Evolutionary conservation across 2,329 filamentous ascomycete genomes (phyloP).

Genomic region (Rhynchosporium graminicola): DNA sequence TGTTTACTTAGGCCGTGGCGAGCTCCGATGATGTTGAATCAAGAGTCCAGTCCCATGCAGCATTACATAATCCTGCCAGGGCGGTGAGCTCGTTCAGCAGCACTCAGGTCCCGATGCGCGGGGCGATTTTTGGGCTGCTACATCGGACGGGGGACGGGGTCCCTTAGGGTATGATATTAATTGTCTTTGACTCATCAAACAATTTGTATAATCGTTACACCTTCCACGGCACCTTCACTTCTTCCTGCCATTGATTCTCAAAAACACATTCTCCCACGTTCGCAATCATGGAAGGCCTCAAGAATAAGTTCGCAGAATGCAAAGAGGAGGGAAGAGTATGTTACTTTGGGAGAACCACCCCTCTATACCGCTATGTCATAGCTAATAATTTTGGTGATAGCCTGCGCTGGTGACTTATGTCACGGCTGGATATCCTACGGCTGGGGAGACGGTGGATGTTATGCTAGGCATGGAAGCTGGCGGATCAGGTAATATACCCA

Average conservation of each 20-base stretch:
- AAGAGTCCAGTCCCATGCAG: background rate
- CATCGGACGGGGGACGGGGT: slow-evolving; percentile 2
- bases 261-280: slow-evolving; percentile 14
- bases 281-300: slow-evolving; percentile 49
- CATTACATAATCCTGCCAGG: slow-evolving; percentile 20
- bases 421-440: slow-evolving; percentile 86
- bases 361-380: slow-evolving; percentile 19
- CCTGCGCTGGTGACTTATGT: slow-evolving; percentile 89
- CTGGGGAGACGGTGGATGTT: slow-evolving; percentile 80
- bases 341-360: slow-evolving; percentile 13
- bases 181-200: slow-evolving; percentile 30
- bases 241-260: slow-evolving; percentile 26
- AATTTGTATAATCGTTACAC: background rate
- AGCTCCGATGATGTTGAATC: slow-evolving; percentile 11
- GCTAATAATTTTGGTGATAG: slow-evolving; percentile 28
- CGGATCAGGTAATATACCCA: slow-evolving; percentile 68
- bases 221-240: background rate
- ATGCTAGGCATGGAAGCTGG: slow-evolving; percentile 89
- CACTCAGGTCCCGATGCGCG: slow-evolving; percentile 16
- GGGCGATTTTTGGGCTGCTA: slow-evolving; percentile 20
- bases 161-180: background rate
- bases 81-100: slow-evolving; percentile 30
- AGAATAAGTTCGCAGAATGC: slow-evolving; percentile 57
- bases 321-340: slow-evolving; percentile 51
- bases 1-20: slow-evolving; percentile 7